Base-by-base conservation (phyloP, 1,284 basidiomycete genomes). In the Caloboletus firmus region DNA sequence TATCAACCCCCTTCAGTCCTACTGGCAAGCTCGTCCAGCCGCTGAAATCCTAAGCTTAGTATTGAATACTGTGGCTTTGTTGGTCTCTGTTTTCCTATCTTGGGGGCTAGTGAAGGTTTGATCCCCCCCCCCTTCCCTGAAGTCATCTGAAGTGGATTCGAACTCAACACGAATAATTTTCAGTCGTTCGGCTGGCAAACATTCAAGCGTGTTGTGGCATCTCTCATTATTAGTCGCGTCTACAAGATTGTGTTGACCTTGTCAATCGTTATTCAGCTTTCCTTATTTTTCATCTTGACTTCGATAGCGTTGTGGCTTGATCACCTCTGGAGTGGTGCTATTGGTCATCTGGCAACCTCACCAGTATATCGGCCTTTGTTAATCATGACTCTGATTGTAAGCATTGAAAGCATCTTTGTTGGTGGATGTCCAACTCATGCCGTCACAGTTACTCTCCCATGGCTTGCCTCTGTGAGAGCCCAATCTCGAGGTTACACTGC, bases 121-220 rank as follows among this genome's bases (percentile, higher is more conserved):
- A 17, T 42, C 30, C 36, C 34, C 48, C 39, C 15, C 39, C 11
- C 26, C 26, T 18, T 35, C 11, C 26, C 26, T 18, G 26, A 24
- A 24, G 30, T 31, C 22, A n/a, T 35, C 31, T 35, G 10, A 36
- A 22, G 9, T 12, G 18, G 45, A 43, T 18, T 40, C 45, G 7
- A 7, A 43, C 37, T 31, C 43, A 30, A 54, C 15, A 32, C 49
- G 47, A 17, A 39, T 46, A 36, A 30, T 5, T 30, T 22, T 22
- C 28, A 91, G 89, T 67, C 79, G 28, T 91, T 88, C 64, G 86
- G 88, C 42, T 91, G 87, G 88, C 85, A 89, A 69, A 91, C 89
- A 1, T 91, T 90, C 79, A 90, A 91, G 68, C 84, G 88, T 55
- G 83, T 91, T 50, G 89, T 88, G 43, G 88, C 89, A n/a, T 88